Percentiles rank a stretch among this genome's conserved stretches.
These are phyloP conservation scores for Parietaria judaica DNA, from an alignment of 306 rosid genomes.

Conservation along the genomic window DNA sequence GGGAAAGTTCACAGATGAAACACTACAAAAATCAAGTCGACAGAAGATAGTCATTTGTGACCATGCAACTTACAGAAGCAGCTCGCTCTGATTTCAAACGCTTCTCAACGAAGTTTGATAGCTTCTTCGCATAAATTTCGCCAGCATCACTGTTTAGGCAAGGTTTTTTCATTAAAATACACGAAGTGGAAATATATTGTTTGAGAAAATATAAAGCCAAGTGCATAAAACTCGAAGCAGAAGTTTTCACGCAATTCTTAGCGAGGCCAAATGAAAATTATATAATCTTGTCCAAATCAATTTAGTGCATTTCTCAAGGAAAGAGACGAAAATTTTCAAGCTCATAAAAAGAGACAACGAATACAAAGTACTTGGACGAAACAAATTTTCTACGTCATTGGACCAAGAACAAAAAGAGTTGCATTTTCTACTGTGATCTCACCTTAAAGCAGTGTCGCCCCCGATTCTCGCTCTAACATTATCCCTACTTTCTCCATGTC, in stretches of 20 bases:
- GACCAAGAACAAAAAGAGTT: neutral
- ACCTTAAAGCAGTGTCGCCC: constrained; percentile 86
- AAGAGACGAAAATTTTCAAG: constrained; percentile 1
- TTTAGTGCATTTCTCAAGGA: too few species aligned
- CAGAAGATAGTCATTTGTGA: neutral
- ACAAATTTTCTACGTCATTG: too few species aligned
- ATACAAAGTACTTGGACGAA: too few species aligned
- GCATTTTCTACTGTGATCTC: constrained; percentile 8
- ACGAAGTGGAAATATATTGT: neutral
- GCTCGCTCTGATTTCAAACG: constrained; percentile 95
- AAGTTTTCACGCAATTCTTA: too few species aligned
- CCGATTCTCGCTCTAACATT: constrained; percentile 96
- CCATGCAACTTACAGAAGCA: constrained; percentile 75
- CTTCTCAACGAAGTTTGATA: constrained; percentile 76
- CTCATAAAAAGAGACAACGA: neutral
- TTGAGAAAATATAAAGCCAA: neutral
- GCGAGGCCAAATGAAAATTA: too few species aligned
- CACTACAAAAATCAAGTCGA: neutral
- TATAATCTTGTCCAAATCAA: too few species aligned
- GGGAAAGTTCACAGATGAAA: too few species aligned
- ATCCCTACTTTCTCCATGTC: constrained; percentile 97
- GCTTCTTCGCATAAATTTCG: constrained; percentile 76
- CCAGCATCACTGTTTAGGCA: constrained; percentile 67
- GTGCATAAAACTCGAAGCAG: neutral
- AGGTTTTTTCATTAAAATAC: constrained; percentile 11